Evolutionary conservation across 495 filamentous ascomycete genomes (phyloP).

Genomic region (Aspergillus coremiiformis): DNA sequence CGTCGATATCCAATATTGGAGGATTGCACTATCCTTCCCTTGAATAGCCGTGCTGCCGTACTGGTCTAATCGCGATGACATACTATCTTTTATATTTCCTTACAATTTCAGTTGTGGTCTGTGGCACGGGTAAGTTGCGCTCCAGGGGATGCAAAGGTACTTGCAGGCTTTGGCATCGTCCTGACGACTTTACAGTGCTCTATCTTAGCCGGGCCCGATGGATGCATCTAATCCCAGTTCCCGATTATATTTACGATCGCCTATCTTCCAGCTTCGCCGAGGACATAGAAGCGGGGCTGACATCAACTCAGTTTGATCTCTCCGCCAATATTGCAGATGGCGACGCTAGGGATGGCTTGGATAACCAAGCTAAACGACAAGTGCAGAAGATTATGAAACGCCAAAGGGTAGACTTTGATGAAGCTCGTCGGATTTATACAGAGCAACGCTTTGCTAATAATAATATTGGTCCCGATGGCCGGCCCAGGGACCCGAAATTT

Average conservation of each 20-base stretch:
- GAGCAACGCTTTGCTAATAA: constrained; percentile 78
- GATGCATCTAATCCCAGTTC: constrained; percentile 53
- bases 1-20: neutral
- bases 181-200: constrained; percentile 43
- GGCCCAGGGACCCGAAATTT: constrained; percentile 88
- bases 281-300: constrained; percentile 81
- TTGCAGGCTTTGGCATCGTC: neutral
- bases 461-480: constrained; percentile 79
- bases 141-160: neutral
- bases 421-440: constrained; percentile 77
- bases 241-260: constrained; percentile 60
- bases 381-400: constrained; percentile 82
- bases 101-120: constrained; percentile 54
- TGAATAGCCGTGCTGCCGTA: neutral
- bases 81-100: constrained; percentile 72
- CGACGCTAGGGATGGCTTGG: constrained; percentile 72
- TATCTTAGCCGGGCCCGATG: constrained; percentile 76
- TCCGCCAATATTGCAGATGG: constrained; percentile 65
- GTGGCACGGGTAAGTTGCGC: constrained; percentile 47
- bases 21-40: no score
- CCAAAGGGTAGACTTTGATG: constrained; percentile 72
- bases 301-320: constrained; percentile 74
- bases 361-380: constrained; percentile 69
- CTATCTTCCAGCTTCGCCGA: constrained; percentile 65
- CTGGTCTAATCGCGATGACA: constrained; percentile 40